Percentiles rank a stretch among this genome's conserved stretches.
Conservation (phyloP, 1,139 yeast genomes). For the Scheffersomyces stambukii region DNA sequence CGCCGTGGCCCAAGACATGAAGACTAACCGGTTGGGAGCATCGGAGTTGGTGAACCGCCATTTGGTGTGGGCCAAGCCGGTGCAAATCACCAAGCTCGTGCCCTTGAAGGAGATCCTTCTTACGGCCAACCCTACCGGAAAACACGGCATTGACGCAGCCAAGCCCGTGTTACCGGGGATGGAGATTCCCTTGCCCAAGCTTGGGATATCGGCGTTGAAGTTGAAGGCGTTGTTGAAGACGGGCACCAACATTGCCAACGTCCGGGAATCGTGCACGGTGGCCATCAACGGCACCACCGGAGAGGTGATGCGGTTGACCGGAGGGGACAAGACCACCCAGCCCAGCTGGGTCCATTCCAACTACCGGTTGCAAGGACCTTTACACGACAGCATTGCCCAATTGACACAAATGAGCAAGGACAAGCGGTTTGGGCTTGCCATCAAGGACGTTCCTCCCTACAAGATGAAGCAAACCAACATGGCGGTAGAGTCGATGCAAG, state of each 20-base stretch:
- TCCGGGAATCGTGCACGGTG: constrained; percentile 77
- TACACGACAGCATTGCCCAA: constrained; percentile 47
- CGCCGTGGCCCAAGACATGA: constrained; percentile 48
- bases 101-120: constrained; percentile 64
- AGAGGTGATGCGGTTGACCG: constrained; percentile 74
- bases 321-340: constrained; percentile 61
- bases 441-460: constrained; percentile 60
- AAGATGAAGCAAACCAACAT: constrained; percentile 20
- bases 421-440: constrained; percentile 59
- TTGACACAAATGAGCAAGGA: constrained; percentile 59
- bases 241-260: constrained; percentile 50
- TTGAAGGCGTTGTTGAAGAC: constrained; percentile 57
- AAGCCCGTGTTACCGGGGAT: constrained; percentile 69
- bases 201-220: constrained; percentile 64
- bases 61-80: constrained; percentile 71
- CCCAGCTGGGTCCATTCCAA: constrained; percentile 89
- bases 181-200: constrained; percentile 67
- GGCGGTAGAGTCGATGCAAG: constrained; percentile 31
- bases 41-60: constrained; percentile 79
- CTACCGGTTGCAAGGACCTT: constrained; percentile 46
- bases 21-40: constrained; percentile 68
- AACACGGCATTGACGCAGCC: constrained; percentile 59
- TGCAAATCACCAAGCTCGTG: constrained; percentile 65
- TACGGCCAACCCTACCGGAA: constrained; percentile 60
- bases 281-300: constrained; percentile 22